Base-by-base conservation (phyloP, 352 stramenopile species). In the Phytophthora foliorum region DNA sequence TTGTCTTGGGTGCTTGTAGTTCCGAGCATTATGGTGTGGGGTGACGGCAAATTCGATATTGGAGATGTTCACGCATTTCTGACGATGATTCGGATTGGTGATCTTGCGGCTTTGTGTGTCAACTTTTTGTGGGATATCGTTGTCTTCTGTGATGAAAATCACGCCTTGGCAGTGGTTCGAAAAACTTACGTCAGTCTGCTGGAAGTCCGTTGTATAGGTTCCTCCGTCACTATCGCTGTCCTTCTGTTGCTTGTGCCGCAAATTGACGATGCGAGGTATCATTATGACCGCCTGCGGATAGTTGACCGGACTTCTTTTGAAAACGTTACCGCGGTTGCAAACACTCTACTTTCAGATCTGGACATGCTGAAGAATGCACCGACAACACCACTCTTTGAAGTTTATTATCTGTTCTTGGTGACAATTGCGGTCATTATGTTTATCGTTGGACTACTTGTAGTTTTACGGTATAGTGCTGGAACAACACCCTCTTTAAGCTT, bases 1-100 rank as follows among this genome's bases (percentile, higher is more conserved):
- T 27, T 91, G 6, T 78, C 80, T 4, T 91, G 82, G 80, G 72
- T 70, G 19, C 42, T 86, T n/a, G 45, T 91, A n/a, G 32, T 86
- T 17, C 82, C 80, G 9, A 69, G 66, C 9, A 55, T 58, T n/a
- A 60, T 70, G 4, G 57, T 81, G 27, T 76, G 72, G 51, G 48
- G 64, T n/a, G 72, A 79, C 38, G 58, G 63, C 10, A 55, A 74
- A 48, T 48, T 71, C 9, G 44, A 60, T 62, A 72, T 10, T 68
- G 58, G 53, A 24, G 57, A 31, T 9, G 51, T 51, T 45, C 74
- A 90, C 57, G 57, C 68, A 6, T 64, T 75, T 50, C 32, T 87
- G 32, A 80, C 80, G 16, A 69, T 77, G 39, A 41, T 77, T 49
- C 78, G 82, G 17, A 29, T 71, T 11, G 82, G 72, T 66, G 61